Conservation (phyloP, 164 flowering plant genomes). For the Chloranthus sessilifolius region DNA sequence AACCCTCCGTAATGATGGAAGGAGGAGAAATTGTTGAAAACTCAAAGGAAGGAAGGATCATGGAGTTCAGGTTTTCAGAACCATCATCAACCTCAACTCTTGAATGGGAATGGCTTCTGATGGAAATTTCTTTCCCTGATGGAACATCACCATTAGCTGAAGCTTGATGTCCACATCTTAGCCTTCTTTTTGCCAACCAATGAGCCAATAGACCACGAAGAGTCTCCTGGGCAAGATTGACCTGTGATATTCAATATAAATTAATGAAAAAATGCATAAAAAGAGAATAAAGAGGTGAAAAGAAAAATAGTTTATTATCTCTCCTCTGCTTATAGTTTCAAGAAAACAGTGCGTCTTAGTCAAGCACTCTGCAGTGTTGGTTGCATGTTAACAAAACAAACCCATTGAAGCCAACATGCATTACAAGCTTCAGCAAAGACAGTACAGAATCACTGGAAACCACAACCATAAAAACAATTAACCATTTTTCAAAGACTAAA, state of each 20-base stretch:
- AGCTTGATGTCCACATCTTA: conserved; percentile 55
- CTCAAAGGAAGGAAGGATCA: conserved; percentile 84
- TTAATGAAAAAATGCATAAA: background rate
- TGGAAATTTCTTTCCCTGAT: conserved; percentile 50
- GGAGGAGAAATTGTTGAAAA: conserved; percentile 81
- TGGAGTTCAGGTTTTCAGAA: conserved; percentile 55
- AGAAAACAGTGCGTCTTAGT: too few species aligned
- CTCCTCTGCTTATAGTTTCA: too few species aligned
- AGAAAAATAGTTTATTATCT: background rate
- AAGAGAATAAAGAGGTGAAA: background rate
- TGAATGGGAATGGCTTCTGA: conserved; percentile 52
- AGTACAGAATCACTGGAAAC: too few species aligned
- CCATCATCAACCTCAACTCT: conserved; percentile 69
- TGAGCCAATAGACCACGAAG: conserved; percentile 83
- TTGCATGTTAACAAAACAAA: too few species aligned
- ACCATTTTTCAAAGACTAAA: too few species aligned
- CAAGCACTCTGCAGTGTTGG: too few species aligned
- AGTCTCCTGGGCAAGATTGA: conserved; percentile 92
- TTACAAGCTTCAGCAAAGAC: too few species aligned
- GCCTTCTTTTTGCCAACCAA: conserved; percentile 77
- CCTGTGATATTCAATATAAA: conserved; percentile 40
- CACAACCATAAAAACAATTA: too few species aligned
- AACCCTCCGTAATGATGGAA: conserved; percentile 95
- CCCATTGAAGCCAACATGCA: too few species aligned
- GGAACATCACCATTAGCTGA: conserved; percentile 66